Evolutionary conservation across 768 basidiomycete genomes (phyloP), one percentile per base, ranked within the genome.

Genomic region (Russula foetens): DNA sequence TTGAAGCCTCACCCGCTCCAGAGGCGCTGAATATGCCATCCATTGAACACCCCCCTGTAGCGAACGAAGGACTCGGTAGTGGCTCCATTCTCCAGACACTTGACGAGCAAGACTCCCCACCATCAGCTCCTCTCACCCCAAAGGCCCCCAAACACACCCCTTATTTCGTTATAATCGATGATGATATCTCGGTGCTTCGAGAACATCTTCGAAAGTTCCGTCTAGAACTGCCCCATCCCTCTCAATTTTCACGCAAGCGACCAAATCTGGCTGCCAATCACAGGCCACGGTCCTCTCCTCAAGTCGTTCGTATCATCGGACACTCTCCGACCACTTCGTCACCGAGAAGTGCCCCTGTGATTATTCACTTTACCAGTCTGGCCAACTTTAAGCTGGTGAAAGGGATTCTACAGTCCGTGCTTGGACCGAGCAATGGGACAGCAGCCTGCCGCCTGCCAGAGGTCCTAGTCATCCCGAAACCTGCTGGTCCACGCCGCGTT

Each of bases 391-490:
- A 92, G 71, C 68, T 80, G 38, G 86, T 95, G 53, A 92, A 90
- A 69, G 94, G 98, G 66, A 78, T 86, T 12, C 79, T 98, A 21
- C 88, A 94, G 65, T 83, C 82, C 19, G 76, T 85, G 21, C 75
- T 88, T 63, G 71, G 71, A 41, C 77, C 78, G 1, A 81, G 80
- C 54, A 67, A 73, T 23, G 72, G 75, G n/a, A n/a, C 38, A 73
- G 6, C 80, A 12, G 60, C 76, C 68, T 69, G 75, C 24, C 76
- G 79, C 17, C 71, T 88, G 12, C 87, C 97, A 1, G 97, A 99
- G 67, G 84, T 99, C 29, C 90, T 98, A 81, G 92, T 99, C 66
- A 87, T 98, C 41, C 96, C 95, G 23, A 99, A 98, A 73, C 96
- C 96, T 11, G 95, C 90, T 19, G 96, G 97, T 5, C 97, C 97